A percentile compares a stretch with the other conserved stretches of the same genome.
Evolutionary conservation across 352 stramenopile species (phyloP).

Genomic region (Pythium utonaiense): DNA sequence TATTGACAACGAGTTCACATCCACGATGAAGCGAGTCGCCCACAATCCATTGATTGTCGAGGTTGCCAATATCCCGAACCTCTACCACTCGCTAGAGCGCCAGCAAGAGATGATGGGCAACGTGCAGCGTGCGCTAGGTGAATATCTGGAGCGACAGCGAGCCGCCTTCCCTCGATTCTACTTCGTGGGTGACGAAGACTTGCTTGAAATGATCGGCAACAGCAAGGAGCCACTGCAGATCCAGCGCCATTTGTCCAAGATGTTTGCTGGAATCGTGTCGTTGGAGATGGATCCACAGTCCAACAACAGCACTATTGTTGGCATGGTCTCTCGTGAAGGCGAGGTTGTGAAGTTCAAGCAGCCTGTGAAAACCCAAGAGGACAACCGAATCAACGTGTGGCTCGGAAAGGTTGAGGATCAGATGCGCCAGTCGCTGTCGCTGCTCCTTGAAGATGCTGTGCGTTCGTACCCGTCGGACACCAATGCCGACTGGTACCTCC

Average conservation of each 20-base stretch:
- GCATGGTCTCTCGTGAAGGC: constrained; percentile 98
- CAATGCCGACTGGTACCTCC: constrained; percentile 87
- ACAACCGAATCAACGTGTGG: constrained; percentile 94
- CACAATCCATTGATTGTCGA: constrained; percentile 97
- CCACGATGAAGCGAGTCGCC: constrained; percentile 97
- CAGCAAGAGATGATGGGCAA: constrained; percentile 98
- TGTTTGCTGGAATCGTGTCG: constrained; percentile 98
- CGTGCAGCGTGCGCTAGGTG: constrained; percentile 99
- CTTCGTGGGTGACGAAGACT: constrained; percentile 99
- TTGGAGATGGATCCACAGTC: constrained; percentile 72
- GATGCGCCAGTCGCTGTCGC: constrained; percentile 96
- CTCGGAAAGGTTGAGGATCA: constrained; percentile 95
- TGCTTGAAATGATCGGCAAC: constrained; percentile 99
- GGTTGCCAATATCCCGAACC: constrained; percentile 84
- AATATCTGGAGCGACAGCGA: constrained; percentile 99
- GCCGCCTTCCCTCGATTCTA: constrained; percentile 99
- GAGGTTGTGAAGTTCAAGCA: constrained; percentile 95
- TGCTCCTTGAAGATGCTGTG: constrained; percentile 93
- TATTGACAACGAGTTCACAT: constrained; percentile 98
- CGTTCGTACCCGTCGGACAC: constrained; percentile 68
- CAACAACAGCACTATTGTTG: constrained; percentile 68
- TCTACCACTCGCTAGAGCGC: constrained; percentile 91
- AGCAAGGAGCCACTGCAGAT: constrained; percentile 98
- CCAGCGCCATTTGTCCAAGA: constrained; percentile 96
- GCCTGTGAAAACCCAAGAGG: constrained; percentile 88